phyloP scores from a whole-genome alignment of 495 filamentous ascomycete species.

The Hypoxylon trugodes region DNA sequence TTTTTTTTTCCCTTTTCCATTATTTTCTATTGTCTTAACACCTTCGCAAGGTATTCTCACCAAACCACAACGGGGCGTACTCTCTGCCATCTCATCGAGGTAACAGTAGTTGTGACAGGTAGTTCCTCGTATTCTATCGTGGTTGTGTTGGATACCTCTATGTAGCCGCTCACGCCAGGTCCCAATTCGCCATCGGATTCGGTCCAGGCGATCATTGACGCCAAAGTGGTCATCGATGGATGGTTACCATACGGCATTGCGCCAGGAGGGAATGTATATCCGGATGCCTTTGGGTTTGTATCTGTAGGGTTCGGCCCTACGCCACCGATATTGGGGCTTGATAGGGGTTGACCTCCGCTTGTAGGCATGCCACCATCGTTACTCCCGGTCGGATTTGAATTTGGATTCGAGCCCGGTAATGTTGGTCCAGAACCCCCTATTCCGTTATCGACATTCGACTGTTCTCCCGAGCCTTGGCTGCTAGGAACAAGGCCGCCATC shows the following conservation, averaged over 20 bases:
- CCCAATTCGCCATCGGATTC: slow-evolving; percentile 31
- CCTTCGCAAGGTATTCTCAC: slow-evolving; percentile 16
- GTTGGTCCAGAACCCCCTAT: slow-evolving; percentile 7
- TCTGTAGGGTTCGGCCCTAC: slow-evolving; percentile 1
- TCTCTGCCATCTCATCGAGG: slow-evolving; percentile 37
- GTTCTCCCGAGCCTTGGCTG: slow-evolving; percentile 6
- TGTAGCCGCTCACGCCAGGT: not conserved
- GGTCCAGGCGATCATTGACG: slow-evolving; percentile 39
- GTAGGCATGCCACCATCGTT: slow-evolving; percentile 10
- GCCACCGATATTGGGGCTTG: slow-evolving; percentile 16
- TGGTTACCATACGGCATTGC: slow-evolving; percentile 32
- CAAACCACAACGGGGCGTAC: slow-evolving; percentile 39
- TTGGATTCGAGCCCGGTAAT: slow-evolving; percentile 13
- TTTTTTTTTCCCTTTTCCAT: not conserved
- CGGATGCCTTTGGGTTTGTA: slow-evolving; percentile 23
- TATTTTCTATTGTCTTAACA: not conserved
- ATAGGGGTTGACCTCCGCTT: slow-evolving; percentile 16
- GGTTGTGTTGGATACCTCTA: not conserved
- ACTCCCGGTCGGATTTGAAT: not conserved
- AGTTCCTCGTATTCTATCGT: slow-evolving; percentile 17
- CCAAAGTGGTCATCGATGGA: slow-evolving; percentile 35
- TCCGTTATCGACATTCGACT: slow-evolving; percentile 5
- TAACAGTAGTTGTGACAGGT: slow-evolving; percentile 14
- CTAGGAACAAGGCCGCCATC: not conserved
- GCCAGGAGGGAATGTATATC: slow-evolving; percentile 33